These are phyloP conservation scores for Linnemannia exigua DNA, from an alignment of 192 early-diverging fungal genomes.

Conservation along the genomic window DNA sequence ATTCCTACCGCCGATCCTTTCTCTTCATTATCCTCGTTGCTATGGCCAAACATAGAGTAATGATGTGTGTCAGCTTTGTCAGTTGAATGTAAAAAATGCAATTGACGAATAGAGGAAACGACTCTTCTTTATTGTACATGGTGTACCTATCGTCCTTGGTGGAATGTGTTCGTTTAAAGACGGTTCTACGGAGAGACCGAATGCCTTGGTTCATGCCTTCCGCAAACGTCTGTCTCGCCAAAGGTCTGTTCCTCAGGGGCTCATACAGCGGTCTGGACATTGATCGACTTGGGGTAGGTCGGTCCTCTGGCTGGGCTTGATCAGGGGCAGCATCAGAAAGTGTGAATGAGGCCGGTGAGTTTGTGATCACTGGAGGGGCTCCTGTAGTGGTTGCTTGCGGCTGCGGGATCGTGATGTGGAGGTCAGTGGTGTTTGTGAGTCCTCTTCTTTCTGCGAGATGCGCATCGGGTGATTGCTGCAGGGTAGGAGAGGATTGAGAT, in stretches of 20 bases:
- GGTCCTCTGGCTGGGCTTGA: background rate
- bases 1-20: background rate
- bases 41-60: background rate
- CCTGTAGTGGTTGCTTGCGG: background rate
- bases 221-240: conserved; percentile 39
- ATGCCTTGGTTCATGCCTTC: conserved; percentile 35
- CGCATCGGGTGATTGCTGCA: background rate
- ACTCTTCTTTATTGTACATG: background rate
- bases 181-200: conserved; percentile 29
- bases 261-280: conserved; percentile 8
- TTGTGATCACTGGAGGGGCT: background rate
- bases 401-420: conserved; percentile 1
- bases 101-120: background rate
- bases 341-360: background rate
- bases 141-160: conserved; percentile 11
- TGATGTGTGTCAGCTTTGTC: background rate
- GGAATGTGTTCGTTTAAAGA: conserved; percentile 26
- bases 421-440: background rate
- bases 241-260: background rate
- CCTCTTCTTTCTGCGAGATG: background rate
- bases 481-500: conserved; percentile 1
- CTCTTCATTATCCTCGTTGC: background rate
- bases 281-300: background rate
- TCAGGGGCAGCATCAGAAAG: background rate
- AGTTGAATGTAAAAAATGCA: background rate